These are phyloP conservation scores for Centrapalus pauciflorus DNA, from an alignment of 129 eudicot species.

Conservation along the genomic window DNA sequence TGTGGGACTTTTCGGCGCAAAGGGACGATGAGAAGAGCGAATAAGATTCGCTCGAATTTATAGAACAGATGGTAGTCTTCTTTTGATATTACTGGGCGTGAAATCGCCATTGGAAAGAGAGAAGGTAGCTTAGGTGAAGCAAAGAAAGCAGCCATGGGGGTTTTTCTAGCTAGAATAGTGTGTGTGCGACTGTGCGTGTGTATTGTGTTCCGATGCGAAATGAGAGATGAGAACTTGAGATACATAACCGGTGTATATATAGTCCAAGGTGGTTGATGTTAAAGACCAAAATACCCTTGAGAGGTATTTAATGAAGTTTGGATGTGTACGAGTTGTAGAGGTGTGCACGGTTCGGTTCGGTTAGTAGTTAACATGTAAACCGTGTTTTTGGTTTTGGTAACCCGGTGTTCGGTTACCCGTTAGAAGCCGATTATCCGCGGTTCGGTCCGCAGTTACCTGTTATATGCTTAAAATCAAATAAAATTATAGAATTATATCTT, in stretches of 20 bases:
- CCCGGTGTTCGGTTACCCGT: too few species aligned
- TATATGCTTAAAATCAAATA: too few species aligned
- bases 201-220: background rate
- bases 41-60: conserved; percentile 37
- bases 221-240: background rate
- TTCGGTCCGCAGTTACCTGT: too few species aligned
- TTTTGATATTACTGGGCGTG: conserved; percentile 5
- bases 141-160: conserved; percentile 15
- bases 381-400: too few species aligned
- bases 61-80: conserved; percentile 40
- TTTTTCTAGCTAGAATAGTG: background rate
- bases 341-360: too few species aligned
- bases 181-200: background rate
- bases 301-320: too few species aligned
- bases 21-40: conserved; percentile 13
- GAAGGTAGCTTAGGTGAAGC: conserved; percentile 11
- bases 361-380: too few species aligned
- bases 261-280: background rate
- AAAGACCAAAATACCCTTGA: conserved; percentile 16
- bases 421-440: too few species aligned
- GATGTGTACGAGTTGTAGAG: too few species aligned
- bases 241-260: background rate
- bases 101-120: background rate
- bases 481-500: too few species aligned
- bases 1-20: conserved; percentile 35